phyloP scores from a whole-genome alignment of 176 grass and related monocot species.

The Hyparrhenia diplandra region DNA sequence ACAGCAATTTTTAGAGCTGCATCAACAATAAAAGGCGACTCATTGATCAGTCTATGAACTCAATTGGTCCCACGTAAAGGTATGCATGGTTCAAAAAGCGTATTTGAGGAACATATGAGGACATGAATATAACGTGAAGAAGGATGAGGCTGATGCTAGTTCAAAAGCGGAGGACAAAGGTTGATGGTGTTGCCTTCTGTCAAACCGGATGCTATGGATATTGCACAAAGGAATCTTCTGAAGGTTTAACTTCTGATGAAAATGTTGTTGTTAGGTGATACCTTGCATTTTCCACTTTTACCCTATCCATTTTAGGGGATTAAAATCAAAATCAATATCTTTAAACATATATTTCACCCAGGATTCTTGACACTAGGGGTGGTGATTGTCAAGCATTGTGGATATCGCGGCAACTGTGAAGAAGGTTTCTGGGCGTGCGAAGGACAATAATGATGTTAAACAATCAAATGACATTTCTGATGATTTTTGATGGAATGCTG shows the following conservation, averaged over 20 bases:
- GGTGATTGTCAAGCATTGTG: slow-evolving; percentile 96
- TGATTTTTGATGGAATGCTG: slow-evolving; percentile 50
- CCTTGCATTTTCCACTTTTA: slow-evolving; percentile 1
- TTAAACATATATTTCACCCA: slow-evolving; percentile 32
- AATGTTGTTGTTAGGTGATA: slow-evolving; percentile 62
- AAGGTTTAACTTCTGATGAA: slow-evolving; percentile 95
- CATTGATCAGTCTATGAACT: slow-evolving; percentile 33
- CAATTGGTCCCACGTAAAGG: not conserved
- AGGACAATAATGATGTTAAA: slow-evolving; percentile 32
- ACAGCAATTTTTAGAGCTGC: slow-evolving; percentile 87
- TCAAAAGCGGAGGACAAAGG: slow-evolving; percentile 68
- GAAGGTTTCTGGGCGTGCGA: slow-evolving; percentile 49
- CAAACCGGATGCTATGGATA: slow-evolving; percentile 44
- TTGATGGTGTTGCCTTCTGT: slow-evolving; percentile 60
- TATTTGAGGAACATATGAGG: slow-evolving; percentile 65
- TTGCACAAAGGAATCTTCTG: slow-evolving; percentile 84
- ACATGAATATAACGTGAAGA: slow-evolving; percentile 73
- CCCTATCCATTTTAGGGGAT: not conserved
- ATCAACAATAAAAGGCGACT: slow-evolving; percentile 44
- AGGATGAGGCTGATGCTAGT: slow-evolving; percentile 64
- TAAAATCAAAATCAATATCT: slow-evolving; percentile 9
- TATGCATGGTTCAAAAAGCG: slow-evolving; percentile 34
- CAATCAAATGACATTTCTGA: slow-evolving; percentile 43
- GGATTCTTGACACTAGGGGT: slow-evolving; percentile 73
- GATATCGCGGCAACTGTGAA: slow-evolving; percentile 85